Percentiles rank a stretch among this genome's conserved stretches.
phyloP scores from a whole-genome alignment of 2,329 filamentous ascomycete genomes.

The Epichloe sibirici region DNA sequence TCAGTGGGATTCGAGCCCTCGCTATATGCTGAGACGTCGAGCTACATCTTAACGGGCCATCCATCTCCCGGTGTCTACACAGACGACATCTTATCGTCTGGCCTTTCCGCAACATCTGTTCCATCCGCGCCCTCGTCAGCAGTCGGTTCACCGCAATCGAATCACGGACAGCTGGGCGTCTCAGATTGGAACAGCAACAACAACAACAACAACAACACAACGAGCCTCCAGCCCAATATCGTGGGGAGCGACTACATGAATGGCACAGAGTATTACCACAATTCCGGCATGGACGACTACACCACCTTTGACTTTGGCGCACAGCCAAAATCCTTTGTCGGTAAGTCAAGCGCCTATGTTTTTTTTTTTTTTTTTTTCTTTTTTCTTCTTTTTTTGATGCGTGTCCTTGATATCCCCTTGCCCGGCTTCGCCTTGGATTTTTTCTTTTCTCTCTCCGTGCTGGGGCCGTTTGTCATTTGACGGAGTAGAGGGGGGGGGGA shows the following conservation, averaged over 20 bases:
- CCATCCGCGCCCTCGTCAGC: conserved; percentile 55
- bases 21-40: conserved; percentile 34
- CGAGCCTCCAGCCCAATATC: conserved; percentile 52
- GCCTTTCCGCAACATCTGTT: conserved; percentile 47
- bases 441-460: background rate
- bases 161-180: conserved; percentile 44
- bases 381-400: background rate
- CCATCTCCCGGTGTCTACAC: conserved; percentile 36
- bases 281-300: conserved; percentile 37
- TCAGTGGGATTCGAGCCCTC: conserved; percentile 33
- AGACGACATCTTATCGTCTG: conserved; percentile 43
- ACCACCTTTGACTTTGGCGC: conserved; percentile 32
- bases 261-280: conserved; percentile 41
- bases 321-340: conserved; percentile 41
- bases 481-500: background rate
- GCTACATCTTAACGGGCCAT: conserved; percentile 33
- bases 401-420: background rate
- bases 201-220: conserved; percentile 23
- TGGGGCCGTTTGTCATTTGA: too few relatives aligned
- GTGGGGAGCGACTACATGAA: conserved; percentile 44
- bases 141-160: conserved; percentile 54
- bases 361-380: background rate
- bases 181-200: conserved; percentile 43
- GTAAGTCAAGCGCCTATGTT: conserved; percentile 30
- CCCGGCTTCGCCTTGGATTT: background rate